phyloP scores from a whole-genome alignment of 202 grass and related monocot genomes.

The Dendrocalamus latiflorus region DNA sequence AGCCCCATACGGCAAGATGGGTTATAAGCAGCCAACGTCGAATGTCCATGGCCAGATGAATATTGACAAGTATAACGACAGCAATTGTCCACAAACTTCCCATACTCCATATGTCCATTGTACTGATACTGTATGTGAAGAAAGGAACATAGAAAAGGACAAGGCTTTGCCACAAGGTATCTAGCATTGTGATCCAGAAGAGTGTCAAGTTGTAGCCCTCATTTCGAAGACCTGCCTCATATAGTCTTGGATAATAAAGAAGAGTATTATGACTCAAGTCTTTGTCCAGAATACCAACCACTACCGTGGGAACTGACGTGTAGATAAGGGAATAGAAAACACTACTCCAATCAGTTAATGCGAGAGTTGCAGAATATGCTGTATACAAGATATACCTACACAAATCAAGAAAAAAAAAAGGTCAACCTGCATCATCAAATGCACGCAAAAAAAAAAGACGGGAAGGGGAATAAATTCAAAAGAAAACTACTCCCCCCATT shows the following conservation, averaged over 20 bases:
- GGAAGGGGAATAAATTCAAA: neutral
- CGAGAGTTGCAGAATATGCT: conserved; percentile 89
- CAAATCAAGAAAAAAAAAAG: conserved; percentile 14
- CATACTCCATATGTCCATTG: conserved; percentile 98
- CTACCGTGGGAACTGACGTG: conserved; percentile 88
- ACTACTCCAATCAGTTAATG: conserved; percentile 98
- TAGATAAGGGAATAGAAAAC: conserved; percentile 99
- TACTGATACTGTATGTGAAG: conserved; percentile 82
- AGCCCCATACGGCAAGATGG: conserved; percentile 91
- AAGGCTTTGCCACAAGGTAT: conserved; percentile 99
- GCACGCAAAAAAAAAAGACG: neutral
- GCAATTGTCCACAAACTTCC: conserved; percentile 97
- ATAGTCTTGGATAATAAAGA: conserved; percentile 90
- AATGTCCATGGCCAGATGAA: conserved; percentile 98
- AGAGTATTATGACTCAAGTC: conserved; percentile 96
- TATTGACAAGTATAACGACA: conserved; percentile 95
- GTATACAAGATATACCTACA: conserved; percentile 92
- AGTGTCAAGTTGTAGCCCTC: conserved; percentile 92
- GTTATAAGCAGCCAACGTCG: conserved; percentile 91
- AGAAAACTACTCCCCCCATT: neutral
- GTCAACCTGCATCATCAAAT: neutral
- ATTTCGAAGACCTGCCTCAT: conserved; percentile 84
- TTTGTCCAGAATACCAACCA: conserved; percentile 96
- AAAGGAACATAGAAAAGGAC: conserved; percentile 98
- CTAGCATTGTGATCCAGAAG: conserved; percentile 99